phyloP scores from a whole-genome alignment of 345 rosid genomes.

The Melaleuca quinquenervia region DNA sequence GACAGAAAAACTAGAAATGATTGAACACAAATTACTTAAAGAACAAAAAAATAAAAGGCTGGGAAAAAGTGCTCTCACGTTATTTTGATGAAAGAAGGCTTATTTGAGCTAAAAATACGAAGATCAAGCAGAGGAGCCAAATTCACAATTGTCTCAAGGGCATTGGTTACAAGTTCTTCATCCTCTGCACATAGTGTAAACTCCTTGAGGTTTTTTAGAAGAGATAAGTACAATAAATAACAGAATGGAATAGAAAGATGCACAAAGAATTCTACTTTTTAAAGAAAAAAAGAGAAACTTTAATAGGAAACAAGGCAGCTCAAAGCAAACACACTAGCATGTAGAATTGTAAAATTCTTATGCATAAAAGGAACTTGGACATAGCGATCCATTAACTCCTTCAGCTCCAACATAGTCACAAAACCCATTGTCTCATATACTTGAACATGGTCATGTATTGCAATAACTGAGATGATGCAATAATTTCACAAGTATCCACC shows the following conservation, averaged over 20 bases:
- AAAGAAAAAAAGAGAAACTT: neutral
- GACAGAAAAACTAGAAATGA: slow-evolving; percentile 5
- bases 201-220: neutral
- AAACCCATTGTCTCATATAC: neutral
- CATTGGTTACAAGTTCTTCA: slow-evolving; percentile 91
- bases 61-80: slow-evolving; percentile 41
- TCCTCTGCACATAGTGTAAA: slow-evolving; percentile 49
- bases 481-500: neutral
- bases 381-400: neutral
- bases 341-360: neutral
- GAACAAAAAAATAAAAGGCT: neutral
- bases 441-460: neutral
- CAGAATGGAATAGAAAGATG: neutral
- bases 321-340: neutral
- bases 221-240: neutral
- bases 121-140: slow-evolving; percentile 90
- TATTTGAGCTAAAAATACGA: slow-evolving; percentile 79
- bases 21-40: neutral
- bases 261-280: neutral
- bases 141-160: slow-evolving; percentile 88
- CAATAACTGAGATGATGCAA: neutral
- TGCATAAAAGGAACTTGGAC: neutral
- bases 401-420: neutral
- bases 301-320: neutral
- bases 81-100: slow-evolving; percentile 71